Percentiles rank a stretch among this genome's conserved stretches.
Evolutionary conservation across 352 stramenopile species (phyloP).

Genomic region (Globisporangium radiosum): DNA sequence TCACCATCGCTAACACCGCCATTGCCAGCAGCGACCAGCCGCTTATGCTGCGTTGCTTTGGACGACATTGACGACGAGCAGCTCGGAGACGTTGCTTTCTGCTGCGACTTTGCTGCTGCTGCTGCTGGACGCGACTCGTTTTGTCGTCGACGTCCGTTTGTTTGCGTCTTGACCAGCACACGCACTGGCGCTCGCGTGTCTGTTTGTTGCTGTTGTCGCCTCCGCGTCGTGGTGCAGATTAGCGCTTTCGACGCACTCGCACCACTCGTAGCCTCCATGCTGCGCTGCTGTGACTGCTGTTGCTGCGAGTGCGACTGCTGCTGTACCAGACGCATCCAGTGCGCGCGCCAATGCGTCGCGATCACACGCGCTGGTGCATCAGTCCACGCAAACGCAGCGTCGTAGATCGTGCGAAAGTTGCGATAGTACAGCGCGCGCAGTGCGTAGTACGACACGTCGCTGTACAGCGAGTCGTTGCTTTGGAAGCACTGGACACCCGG

Average conservation of each 20-base stretch:
- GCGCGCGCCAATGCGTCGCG: conserved; percentile 24
- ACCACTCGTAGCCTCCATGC: not conserved
- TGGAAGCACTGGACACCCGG: not conserved
- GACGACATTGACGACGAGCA: not conserved
- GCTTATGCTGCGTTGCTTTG: not conserved
- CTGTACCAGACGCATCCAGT: not conserved
- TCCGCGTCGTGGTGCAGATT: too few species aligned
- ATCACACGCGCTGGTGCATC: conserved; percentile 24
- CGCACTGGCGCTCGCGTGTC: too few species aligned
- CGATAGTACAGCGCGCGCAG: conserved; percentile 23
- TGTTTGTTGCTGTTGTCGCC: not conserved
- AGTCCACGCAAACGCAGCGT: conserved; percentile 28
- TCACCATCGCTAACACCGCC: too few species aligned
- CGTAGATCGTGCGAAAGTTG: conserved; percentile 30
- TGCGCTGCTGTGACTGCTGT: not conserved
- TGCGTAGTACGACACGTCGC: conserved; percentile 23
- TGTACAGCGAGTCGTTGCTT: conserved; percentile 8
- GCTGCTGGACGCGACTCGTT: not conserved
- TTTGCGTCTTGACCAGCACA: not conserved
- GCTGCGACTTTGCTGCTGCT: not conserved
- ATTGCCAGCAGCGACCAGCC: not conserved
- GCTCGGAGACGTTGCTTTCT: not conserved
- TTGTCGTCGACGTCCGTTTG: not conserved
- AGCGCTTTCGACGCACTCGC: not conserved
- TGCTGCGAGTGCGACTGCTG: not conserved